Base-by-base conservation (phyloP, 2,329 filamentous ascomycete species). In the Fusarium mexicanum region DNA sequence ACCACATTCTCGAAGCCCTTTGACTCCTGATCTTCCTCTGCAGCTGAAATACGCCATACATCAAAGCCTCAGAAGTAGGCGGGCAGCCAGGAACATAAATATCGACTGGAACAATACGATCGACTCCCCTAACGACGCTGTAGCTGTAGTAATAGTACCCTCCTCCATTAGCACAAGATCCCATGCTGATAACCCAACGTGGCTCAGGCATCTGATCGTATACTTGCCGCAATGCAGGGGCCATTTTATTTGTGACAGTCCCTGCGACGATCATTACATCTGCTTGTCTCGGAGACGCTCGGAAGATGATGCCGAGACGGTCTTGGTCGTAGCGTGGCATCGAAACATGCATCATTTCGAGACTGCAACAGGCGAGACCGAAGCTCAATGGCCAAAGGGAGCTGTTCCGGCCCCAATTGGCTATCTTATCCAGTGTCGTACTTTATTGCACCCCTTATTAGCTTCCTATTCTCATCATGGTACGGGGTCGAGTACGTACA, bases 111-210 rank as follows among this genome's bases (percentile, higher is more conserved):
- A 92, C 84, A 74, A 93, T 87, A 16, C 91, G 83, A 80, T 93
- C 91, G 68, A 90, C 91, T 1, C 91, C 91, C 43, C 91, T 84
- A 20, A 90, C 86, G 20, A 93, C 91, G 58, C 85, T 88, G 82
- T 93, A 93, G 78, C 89, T 91, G 82, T 93, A 93, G 80, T 93
- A 91, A 81, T 93, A 93, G 81, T 93, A 93, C 20, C 91, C 91
- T 64, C 91, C 91, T 29, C 91, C 91, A 78, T 93, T 93, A 33
- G 91, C 91, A 79, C 91, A 93, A 64, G 87, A 91, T 12, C 91
- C 91, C 91, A 93, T 93, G 76, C 89, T 91, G 74, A 93, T 89
- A 29, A 87, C 83, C 89, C 89, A 91, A 69, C 86, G 83, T 0
- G 90, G 90, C 31, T 92, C 90, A 0, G 90, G 90, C 90, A 92